Base-by-base conservation (phyloP, 352 stramenopile genomes). In the Peronospora belbahrii region DNA sequence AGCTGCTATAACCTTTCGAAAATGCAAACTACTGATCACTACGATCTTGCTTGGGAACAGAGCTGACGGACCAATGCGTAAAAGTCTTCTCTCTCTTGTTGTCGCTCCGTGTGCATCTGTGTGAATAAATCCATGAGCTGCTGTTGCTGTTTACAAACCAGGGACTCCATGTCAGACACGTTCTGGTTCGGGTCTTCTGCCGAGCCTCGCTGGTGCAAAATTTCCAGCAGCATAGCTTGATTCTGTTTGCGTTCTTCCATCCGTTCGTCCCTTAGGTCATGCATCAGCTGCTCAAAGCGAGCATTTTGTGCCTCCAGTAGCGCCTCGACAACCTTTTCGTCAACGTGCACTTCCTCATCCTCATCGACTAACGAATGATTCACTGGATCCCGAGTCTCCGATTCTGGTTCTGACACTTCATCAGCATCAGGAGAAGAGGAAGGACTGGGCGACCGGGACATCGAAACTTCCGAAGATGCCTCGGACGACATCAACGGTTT, bases 71-170 rank as follows among this genome's bases (percentile, higher is more conserved):
- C 41, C 33, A 70, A 13, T 11, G 37, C 36, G 7, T 56, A 48
- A 31, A 65, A 69, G n/a, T 67, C 51, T 25, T 59, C 63, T 56
- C 63, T 57, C 28, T 73, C 59, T 13, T 65, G 63, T 22, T 62
- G 48, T 19, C 59, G 56, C 35, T 70, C 63, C 20, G 57, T 65
- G 27, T 69, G 56, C 43, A 73, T 65, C 27, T 64, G 56, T 19
- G 44, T 27, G 25, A 70, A 73, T 42, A 67, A 51, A 49, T 57
- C 57, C 51, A 73, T 47, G 28, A 73, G 49, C 22, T 73, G 63
- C 24, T 67, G 44, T 13, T 66, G 61, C 41, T 70, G 63, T 23
- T 65, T 68, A 10, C 30, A 34, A 5, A 68, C 49, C 3, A 73
- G 42, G 10, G 56, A 47, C n/a, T 67, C 49, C 34, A 67, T 48